Base-by-base conservation (phyloP, 2,329 filamentous ascomycete genomes). In the Ophiocordyceps robertsii region DNA sequence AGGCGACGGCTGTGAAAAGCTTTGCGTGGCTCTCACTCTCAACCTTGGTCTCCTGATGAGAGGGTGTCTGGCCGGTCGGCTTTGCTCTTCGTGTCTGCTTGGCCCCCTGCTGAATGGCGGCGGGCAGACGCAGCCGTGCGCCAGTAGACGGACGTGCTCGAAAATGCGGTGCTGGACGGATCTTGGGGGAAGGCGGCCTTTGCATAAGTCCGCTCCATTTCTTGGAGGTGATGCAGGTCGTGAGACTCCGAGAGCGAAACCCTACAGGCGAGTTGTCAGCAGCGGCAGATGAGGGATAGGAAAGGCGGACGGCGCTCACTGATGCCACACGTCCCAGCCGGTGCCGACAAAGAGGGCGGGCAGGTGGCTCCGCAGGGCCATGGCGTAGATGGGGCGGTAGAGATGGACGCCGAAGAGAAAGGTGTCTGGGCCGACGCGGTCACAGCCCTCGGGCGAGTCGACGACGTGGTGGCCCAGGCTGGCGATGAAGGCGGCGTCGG, bases 351-450 rank as follows among this genome's bases (percentile, higher is more conserved):
- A 73, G 2, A 81, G 51, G 0, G 61, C 66, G 0, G 80, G 79
- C 1, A 66, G 49, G 1, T 58, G 48, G 0, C 57, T 53, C 2
- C 60, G 51, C 2, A 84, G 58, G 0, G 76, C 66, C 6, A 64
- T 55, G 19, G 69, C 61, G 40, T 76, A 84, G 35, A 72, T 66
- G 32, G 60, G 64, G 19, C 61, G 64, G 44, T 77, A 77, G 44
- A 79, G 66, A 40, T 83, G 80, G 0, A 83, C 67, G 1, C 75
- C 79, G 48, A 74, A 84, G 2, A 82, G 62, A 2, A 85, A 54
- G 0, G 74, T 70, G 0, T 59, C 51, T 0, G 53, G 39, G 14
- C 68, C 63, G 10, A 84, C 63, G 6, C 66, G 49, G 0, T 66
- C 55, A 49, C 75, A 79, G 0, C 68, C 79, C 0, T 43, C 52